phyloP scores from a whole-genome alignment of 2,329 filamentous ascomycete species.

The Aspergillus tamarii region DNA sequence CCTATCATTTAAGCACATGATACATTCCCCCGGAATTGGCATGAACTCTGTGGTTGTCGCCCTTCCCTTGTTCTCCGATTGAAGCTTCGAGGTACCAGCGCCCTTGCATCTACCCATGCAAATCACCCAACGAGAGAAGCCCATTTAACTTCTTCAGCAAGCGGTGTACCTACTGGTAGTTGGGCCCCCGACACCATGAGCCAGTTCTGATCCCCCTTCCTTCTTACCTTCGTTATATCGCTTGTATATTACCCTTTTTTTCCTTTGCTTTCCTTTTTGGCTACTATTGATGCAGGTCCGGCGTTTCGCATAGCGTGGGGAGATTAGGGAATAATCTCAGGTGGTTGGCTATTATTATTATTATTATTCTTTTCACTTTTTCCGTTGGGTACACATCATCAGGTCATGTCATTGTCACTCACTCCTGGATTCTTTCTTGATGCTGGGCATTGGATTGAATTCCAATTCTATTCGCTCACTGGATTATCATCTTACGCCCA shows the following conservation, averaged over 20 bases:
- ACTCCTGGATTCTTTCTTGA: slow-evolving; percentile 12
- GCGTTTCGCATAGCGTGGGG: slow-evolving; percentile 39
- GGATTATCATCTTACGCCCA: background rate
- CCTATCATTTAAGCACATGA: slow-evolving; percentile 19
- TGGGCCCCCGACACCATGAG: background rate
- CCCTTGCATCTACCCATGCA: background rate
- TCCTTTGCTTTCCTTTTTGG: slow-evolving; percentile 14
- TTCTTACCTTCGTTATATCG: slow-evolving; percentile 6
- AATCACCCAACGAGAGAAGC: background rate
- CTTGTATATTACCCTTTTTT: slow-evolving; percentile 17
- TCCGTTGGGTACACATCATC: background rate
- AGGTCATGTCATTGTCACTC: slow-evolving; percentile 26
- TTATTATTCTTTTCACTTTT: background rate
- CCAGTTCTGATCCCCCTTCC: background rate
- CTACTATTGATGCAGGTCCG: slow-evolving; percentile 4
- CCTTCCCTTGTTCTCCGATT: background rate
- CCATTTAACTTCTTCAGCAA: background rate
- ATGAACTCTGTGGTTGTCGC: background rate
- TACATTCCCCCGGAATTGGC: slow-evolving; percentile 12
- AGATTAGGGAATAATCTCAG: slow-evolving; percentile 12
- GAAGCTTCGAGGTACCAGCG: background rate
- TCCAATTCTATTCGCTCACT: background rate
- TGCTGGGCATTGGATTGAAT: background rate
- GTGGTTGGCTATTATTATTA: background rate
- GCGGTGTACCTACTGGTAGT: background rate